A percentile compares a stretch with the other conserved stretches of the same genome.
These are phyloP conservation scores for Pyricularia grisea DNA, from an alignment of 2,329 filamentous ascomycete species.

Conservation along the genomic window DNA sequence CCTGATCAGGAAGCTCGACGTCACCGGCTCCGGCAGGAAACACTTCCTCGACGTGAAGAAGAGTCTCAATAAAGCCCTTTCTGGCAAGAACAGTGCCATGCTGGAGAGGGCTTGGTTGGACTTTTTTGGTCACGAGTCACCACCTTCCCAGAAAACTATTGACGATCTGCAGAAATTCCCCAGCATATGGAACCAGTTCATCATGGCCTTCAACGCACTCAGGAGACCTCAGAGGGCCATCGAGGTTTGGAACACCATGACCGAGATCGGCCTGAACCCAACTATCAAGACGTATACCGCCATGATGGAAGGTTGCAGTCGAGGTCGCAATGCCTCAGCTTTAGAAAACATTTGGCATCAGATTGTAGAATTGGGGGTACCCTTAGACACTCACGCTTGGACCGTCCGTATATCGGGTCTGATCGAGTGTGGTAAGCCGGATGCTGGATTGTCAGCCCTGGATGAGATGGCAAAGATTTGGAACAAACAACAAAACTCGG, in stretches of 20 bases:
- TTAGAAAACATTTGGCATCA: constrained; percentile 59
- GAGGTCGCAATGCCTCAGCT: constrained; percentile 45
- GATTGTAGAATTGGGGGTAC: constrained; percentile 45
- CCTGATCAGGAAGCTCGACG: constrained; percentile 18
- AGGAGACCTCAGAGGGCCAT: constrained; percentile 18
- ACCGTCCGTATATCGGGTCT: constrained; percentile 59
- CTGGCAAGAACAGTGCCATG: not conserved
- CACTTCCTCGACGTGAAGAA: not conserved
- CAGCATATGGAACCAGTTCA: constrained; percentile 23
- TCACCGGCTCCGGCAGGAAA: constrained; percentile 2
- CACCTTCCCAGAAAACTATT: not conserved
- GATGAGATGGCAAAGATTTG: constrained; percentile 57
- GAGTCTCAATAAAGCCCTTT: not conserved
- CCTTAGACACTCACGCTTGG: constrained; percentile 60
- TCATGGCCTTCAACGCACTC: constrained; percentile 22
- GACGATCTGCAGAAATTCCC: constrained; percentile 9
- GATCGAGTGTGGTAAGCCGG: constrained; percentile 42
- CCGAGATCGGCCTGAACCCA: constrained; percentile 41
- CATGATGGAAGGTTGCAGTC: constrained; percentile 63
- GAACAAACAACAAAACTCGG: constrained; percentile 22
- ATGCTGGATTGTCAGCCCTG: constrained; percentile 52
- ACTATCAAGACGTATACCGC: constrained; percentile 59
- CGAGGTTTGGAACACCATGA: constrained; percentile 31
- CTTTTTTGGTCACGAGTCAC: not conserved
- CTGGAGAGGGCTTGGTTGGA: not conserved